Evolutionary conservation across 768 basidiomycete genomes (phyloP).

Genomic region (Clavulina sp.): DNA sequence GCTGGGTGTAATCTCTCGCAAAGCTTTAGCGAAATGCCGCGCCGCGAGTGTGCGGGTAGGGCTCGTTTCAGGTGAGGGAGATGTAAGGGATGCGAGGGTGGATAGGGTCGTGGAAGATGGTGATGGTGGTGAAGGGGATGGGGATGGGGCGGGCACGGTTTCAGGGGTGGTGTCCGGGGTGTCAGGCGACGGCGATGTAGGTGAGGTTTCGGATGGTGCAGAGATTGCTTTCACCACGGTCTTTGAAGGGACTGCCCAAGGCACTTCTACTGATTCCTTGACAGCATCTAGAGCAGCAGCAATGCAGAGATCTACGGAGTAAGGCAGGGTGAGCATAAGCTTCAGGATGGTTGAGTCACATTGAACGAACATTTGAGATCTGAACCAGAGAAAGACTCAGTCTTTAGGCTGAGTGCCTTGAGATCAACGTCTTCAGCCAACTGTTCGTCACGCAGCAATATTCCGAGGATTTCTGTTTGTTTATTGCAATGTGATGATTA

Average conservation of each 20-base stretch:
- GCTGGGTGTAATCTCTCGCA: conserved; percentile 81
- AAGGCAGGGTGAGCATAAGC: background rate
- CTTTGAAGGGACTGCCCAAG: conserved; percentile 34
- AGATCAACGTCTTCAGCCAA: conserved; percentile 49
- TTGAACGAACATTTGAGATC: conserved; percentile 71
- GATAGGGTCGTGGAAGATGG: background rate
- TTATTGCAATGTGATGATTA: background rate
- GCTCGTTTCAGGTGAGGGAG: conserved; percentile 3
- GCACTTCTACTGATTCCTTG: conserved; percentile 66
- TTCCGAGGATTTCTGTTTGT: conserved; percentile 62
- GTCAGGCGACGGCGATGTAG: background rate
- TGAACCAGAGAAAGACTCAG: conserved; percentile 81
- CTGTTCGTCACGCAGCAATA: conserved; percentile 66
- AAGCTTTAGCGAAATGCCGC: conserved; percentile 65
- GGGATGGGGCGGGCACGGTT: background rate
- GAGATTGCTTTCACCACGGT: too few species aligned
- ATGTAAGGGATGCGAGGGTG: background rate
- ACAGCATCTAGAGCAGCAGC: conserved; percentile 82
- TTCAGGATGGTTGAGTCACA: background rate
- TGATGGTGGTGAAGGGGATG: conserved; percentile 1
- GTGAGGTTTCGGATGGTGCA: too few species aligned
- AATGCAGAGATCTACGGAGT: conserved; percentile 63
- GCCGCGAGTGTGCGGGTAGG: conserved; percentile 19
- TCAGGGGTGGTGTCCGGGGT: background rate
- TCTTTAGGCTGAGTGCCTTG: conserved; percentile 42